Evolutionary conservation across 148 eudicot genomes (phyloP).

Genomic region (Vaccinium vitisidaea): DNA sequence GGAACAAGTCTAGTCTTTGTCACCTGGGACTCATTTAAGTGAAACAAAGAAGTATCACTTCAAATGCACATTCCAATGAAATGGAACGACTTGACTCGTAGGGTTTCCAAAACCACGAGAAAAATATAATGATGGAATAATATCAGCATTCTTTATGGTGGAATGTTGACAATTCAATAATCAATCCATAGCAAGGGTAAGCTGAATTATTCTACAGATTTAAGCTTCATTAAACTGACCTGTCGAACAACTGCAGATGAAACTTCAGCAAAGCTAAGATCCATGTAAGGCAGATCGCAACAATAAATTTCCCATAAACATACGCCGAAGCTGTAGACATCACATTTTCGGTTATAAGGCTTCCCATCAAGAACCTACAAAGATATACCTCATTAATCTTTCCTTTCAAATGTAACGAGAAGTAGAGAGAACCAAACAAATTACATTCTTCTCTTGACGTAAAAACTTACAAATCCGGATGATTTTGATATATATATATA

Average conservation of each 20-base stretch:
- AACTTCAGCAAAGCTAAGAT: conserved; percentile 82
- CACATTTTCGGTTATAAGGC: conserved; percentile 82
- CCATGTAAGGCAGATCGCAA: conserved; percentile 80
- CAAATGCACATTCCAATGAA: background rate
- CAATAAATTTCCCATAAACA: conserved; percentile 95
- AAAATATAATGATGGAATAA: background rate
- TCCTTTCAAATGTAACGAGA: background rate
- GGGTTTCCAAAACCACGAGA: background rate
- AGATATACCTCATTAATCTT: conserved; percentile 20
- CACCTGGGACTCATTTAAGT: background rate
- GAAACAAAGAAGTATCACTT: background rate
- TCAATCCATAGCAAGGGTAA: background rate
- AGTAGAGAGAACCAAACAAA: background rate
- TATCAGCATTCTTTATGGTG: background rate
- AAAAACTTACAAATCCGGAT: background rate
- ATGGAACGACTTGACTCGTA: background rate
- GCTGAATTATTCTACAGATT: background rate
- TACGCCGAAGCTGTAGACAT: conserved; percentile 91
- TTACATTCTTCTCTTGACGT: background rate
- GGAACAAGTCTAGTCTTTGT: background rate
- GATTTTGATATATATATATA: background rate
- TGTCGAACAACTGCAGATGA: conserved; percentile 76
- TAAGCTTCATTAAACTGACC: conserved; percentile 63
- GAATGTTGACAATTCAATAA: background rate
- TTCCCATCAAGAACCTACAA: conserved; percentile 86